phyloP scores from a whole-genome alignment of 148 eudicot species.

The Fallopia convolvulus region DNA sequence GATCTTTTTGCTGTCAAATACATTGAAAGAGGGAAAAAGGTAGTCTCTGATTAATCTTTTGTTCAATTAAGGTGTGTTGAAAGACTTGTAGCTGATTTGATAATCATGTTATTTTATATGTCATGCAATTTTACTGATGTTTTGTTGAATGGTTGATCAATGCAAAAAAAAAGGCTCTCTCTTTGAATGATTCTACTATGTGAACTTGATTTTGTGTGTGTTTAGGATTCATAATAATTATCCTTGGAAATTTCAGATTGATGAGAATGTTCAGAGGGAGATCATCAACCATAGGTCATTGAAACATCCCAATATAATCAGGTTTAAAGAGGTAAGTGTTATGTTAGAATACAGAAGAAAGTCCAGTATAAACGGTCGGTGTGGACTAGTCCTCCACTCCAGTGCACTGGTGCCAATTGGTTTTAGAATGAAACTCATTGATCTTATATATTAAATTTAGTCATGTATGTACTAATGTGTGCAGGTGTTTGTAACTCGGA shows the following conservation, averaged over 20 bases:
- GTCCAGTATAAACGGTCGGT: too few species aligned
- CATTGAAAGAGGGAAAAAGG: constrained; percentile 50
- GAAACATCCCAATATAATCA: constrained; percentile 65
- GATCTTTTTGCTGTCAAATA: constrained; percentile 48
- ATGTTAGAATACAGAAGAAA: too few species aligned
- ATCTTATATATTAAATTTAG: neutral
- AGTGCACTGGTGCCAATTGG: too few species aligned
- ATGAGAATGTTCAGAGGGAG: constrained; percentile 74
- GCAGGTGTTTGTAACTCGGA: constrained; percentile 53
- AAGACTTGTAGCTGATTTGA: neutral
- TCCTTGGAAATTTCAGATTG: constrained; percentile 46
- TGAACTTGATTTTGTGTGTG: too few species aligned
- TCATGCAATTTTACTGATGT: neutral
- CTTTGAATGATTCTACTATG: too few species aligned
- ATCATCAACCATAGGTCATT: constrained; percentile 72
- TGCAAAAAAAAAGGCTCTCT: too few species aligned
- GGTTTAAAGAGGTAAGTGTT: constrained; percentile 58
- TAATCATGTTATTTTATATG: neutral
- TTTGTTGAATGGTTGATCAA: neutral
- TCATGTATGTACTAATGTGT: neutral
- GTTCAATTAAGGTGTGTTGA: neutral
- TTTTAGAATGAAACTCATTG: too few species aligned
- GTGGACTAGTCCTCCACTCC: too few species aligned
- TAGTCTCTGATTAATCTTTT: neutral
- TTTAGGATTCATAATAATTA: neutral